Conservation (phyloP, 1,139 yeast genomes). For the Zygoascus sp. region DNA sequence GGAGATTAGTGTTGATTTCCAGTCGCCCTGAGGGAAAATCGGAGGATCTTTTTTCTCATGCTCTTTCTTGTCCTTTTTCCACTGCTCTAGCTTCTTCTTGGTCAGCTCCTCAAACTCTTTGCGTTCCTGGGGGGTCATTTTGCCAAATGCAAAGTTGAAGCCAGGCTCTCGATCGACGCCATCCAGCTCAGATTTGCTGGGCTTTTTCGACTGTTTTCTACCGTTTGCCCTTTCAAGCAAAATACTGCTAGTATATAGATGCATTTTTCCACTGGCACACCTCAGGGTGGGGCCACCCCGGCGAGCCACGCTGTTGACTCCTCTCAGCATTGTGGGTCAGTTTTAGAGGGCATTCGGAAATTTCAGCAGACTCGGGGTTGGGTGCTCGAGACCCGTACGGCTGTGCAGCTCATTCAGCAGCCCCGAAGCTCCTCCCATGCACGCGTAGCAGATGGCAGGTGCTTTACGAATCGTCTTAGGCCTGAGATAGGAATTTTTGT, state of each 20-base stretch:
- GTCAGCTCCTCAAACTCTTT: neutral
- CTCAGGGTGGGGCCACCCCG: neutral
- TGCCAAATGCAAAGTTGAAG: slow-evolving; percentile 11
- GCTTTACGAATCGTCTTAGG: too few relatives aligned
- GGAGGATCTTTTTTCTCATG: neutral
- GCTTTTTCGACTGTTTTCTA: slow-evolving; percentile 1
- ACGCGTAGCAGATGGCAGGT: too few relatives aligned
- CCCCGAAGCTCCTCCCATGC: too few relatives aligned
- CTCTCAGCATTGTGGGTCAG: neutral
- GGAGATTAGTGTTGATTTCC: slow-evolving; percentile 9
- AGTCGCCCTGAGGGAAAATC: slow-evolving; percentile 5
- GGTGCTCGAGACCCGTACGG: too few relatives aligned
- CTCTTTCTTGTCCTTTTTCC: neutral
- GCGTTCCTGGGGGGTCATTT: slow-evolving; percentile 1
- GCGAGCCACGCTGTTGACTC: neutral
- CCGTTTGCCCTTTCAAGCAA: neutral
- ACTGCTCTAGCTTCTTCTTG: slow-evolving; percentile 1
- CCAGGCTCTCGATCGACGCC: neutral
- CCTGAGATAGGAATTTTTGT: too few relatives aligned
- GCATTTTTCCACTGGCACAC: neutral
- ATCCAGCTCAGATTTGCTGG: neutral
- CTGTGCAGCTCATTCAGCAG: too few relatives aligned
- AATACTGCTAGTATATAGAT: neutral
- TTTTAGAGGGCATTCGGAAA: neutral
- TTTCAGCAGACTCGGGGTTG: too few relatives aligned